Evolutionary conservation across 257 asterid genomes (phyloP), one percentile per base, ranked within the genome.

Genomic region (Ocimum tenuiflorum): DNA sequence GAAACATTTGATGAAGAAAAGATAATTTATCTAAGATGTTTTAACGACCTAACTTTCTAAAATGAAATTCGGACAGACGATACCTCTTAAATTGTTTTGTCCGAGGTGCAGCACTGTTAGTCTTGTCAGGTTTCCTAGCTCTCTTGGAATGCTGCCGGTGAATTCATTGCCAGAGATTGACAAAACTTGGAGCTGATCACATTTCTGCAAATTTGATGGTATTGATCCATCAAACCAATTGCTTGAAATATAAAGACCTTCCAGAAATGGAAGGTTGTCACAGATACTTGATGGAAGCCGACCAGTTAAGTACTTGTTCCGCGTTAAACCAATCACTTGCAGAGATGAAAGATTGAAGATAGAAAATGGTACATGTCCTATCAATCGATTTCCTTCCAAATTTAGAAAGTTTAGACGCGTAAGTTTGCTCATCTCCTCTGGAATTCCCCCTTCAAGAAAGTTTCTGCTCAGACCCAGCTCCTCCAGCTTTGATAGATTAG

Each of bases 61-160:
- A n/a, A n/a, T n/a, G n/a, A n/a, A n/a, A n/a, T n/a, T n/a, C n/a
- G n/a, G n/a, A n/a, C 36, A 29, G 35, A 0, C n/a, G 17, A 18
- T 50, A 73, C 85, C 80, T 77, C 54, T 62, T 60, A 81, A 75
- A 60, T 78, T 61, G 65, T 67, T 76, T 10, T 17, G 56, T 22
- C 79, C 79, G 10, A 79, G 77, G 31, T 69, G 55, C 67, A 81
- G 56, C 5, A 14, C 0, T 20, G n/a, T 36, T 3, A 82, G 73
- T 12, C 31, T 23, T 4, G 75, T 73, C 69, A 76, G 58, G 63
- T 76, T 76, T 61, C 80, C 80, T 0, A 78, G 48, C 48, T 69
- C 73, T 74, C 69, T 65, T 18, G 81, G 83, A 35, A 72, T 61
- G 33, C 13, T 56, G 47, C 87, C 84, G 1, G 6, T 59, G 69